Conservation (phyloP, 805 yeast genomes). For the Alloascoidea africana region DNA sequence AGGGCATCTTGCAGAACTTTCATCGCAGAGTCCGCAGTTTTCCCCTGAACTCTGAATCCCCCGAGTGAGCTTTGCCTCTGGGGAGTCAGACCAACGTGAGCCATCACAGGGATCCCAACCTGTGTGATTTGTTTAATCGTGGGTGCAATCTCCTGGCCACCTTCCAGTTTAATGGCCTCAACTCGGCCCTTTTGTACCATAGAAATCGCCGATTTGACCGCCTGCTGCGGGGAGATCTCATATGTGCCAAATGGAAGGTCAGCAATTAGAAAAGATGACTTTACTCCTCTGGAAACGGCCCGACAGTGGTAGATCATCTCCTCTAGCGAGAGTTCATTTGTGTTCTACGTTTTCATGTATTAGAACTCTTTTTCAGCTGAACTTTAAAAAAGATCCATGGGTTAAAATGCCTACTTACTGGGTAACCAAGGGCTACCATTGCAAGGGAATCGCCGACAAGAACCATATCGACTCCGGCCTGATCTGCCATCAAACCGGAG, state of each 20-base stretch:
- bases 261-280: slow-evolving; percentile 52
- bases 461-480: slow-evolving; percentile 50
- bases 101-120: slow-evolving; percentile 79
- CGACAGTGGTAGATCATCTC: slow-evolving; percentile 62
- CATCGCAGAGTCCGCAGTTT: slow-evolving; percentile 33
- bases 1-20: slow-evolving; percentile 51
- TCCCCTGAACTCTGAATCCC: slow-evolving; percentile 83
- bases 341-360: slow-evolving; percentile 10
- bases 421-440: slow-evolving; percentile 79
- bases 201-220: slow-evolving; percentile 38
- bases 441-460: slow-evolving; percentile 89
- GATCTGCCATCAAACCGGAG: slow-evolving; percentile 55
- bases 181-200: slow-evolving; percentile 41
- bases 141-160: slow-evolving; percentile 42
- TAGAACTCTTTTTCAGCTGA: neutral
- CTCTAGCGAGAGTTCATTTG: slow-evolving; percentile 63
- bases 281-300: slow-evolving; percentile 63
- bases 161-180: slow-evolving; percentile 79
- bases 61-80: slow-evolving; percentile 68
- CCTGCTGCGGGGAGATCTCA: slow-evolving; percentile 49
- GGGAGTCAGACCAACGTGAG: slow-evolving; percentile 88
- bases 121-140: slow-evolving; percentile 40
- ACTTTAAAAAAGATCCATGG: neutral
- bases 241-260: slow-evolving; percentile 86
- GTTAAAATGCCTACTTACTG: too few relatives aligned